A percentile compares a stretch with the other conserved stretches of the same genome.
phyloP scores from a whole-genome alignment of 257 asterid species.

The Fraxinus americana region DNA sequence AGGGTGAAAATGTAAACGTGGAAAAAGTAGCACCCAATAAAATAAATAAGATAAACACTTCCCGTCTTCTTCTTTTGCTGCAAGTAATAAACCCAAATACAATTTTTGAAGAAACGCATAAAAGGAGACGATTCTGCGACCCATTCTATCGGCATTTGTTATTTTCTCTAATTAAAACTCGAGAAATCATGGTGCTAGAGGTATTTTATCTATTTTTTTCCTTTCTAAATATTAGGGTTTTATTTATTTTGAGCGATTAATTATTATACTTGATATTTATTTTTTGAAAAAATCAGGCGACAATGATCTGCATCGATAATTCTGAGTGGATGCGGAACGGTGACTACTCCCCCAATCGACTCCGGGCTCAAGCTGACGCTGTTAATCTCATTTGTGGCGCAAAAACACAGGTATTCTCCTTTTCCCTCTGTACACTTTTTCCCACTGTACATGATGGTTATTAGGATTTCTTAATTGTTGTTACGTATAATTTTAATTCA shows the following conservation, averaged over 20 bases:
- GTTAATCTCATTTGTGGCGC: slow-evolving; percentile 97
- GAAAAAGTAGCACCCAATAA: background rate
- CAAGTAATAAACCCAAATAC: background rate
- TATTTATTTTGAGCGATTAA: background rate
- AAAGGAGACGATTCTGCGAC: background rate
- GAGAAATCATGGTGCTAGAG: slow-evolving; percentile 90
- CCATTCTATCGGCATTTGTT: background rate
- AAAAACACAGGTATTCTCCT: slow-evolving; percentile 72
- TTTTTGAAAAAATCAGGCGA: slow-evolving; percentile 51
- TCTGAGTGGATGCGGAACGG: slow-evolving; percentile 99
- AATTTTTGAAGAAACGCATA: background rate
- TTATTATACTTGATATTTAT: background rate
- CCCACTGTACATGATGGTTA: background rate
- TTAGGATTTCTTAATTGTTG: slow-evolving; percentile 20
- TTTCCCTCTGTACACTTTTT: background rate
- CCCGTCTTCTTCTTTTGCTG: background rate
- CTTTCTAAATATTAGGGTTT: slow-evolving; percentile 24
- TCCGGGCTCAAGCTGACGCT: slow-evolving; percentile 91
- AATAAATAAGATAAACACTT: background rate
- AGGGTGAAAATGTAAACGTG: background rate
- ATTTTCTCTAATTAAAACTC: background rate
- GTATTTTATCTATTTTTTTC: slow-evolving; percentile 32
- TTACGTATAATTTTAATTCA: background rate
- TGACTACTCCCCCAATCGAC: slow-evolving; percentile 81
- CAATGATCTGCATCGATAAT: slow-evolving; percentile 96